phyloP scores from a whole-genome alignment of 2,329 filamentous ascomycete genomes.

The Fusarium austroafricanum region DNA sequence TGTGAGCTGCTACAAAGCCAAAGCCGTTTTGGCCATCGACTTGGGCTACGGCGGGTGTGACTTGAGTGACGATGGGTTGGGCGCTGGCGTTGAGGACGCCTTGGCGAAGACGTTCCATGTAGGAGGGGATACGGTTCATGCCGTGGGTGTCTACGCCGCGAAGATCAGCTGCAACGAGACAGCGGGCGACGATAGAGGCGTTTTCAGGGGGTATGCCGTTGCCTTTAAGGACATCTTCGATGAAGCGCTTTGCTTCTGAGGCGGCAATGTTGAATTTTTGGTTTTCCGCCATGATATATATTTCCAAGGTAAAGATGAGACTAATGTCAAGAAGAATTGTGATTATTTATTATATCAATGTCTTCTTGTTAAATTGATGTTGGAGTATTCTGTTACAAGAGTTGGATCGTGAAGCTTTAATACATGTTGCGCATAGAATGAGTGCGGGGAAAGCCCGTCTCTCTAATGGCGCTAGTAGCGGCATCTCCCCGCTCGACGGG shows the following conservation, averaged over 20 bases:
- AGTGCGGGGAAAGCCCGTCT: constrained; percentile 23
- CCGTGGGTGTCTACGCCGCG: constrained; percentile 83
- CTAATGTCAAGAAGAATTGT: neutral
- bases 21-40: constrained; percentile 78
- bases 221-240: constrained; percentile 65
- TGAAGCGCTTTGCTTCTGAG: constrained; percentile 59
- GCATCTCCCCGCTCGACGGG: constrained; percentile 32
- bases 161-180: constrained; percentile 79
- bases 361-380: neutral
- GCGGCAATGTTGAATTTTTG: constrained; percentile 51
- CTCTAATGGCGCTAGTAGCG: constrained; percentile 8
- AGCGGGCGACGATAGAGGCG: constrained; percentile 72
- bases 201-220: constrained; percentile 70
- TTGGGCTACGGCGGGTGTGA: constrained; percentile 78
- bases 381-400: neutral
- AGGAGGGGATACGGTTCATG: constrained; percentile 81
- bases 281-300: constrained; percentile 27
- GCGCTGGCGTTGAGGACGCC: constrained; percentile 74
- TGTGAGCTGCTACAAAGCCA: constrained; percentile 76
- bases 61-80: constrained; percentile 66
- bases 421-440: neutral
- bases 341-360: neutral
- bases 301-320: neutral
- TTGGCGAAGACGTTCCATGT: constrained; percentile 77
- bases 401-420: constrained; percentile 4